A percentile compares a stretch with the other conserved stretches of the same genome.
Conservation (phyloP, 495 filamentous ascomycete genomes). For the Podospora tetraspora region DNA sequence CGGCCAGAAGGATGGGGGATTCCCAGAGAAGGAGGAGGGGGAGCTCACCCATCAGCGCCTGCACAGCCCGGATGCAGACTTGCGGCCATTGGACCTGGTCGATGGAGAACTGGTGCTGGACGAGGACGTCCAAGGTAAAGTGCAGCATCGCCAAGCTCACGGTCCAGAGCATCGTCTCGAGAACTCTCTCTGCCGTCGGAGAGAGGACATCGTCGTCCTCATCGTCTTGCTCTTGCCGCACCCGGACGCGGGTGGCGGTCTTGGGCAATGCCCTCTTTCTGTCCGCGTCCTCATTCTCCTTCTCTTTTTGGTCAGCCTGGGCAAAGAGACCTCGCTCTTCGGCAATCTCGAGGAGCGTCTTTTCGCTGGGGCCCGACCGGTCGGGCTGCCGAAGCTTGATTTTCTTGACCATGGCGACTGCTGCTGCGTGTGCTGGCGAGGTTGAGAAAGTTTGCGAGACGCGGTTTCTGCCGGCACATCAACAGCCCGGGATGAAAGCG, state of each 20-base stretch:
- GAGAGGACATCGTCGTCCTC: conserved; percentile 30
- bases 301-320: conserved; percentile 30
- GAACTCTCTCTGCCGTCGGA: conserved; percentile 45
- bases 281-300: conserved; percentile 24
- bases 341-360: conserved; percentile 61
- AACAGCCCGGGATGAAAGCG: background rate
- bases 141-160: conserved; percentile 73
- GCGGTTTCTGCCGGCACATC: background rate
- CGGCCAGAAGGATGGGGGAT: background rate
- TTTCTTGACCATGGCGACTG: conserved; percentile 38
- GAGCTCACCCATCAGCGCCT: conserved; percentile 46
- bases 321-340: conserved; percentile 52
- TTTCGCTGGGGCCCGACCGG: conserved; percentile 46
- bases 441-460: background rate
- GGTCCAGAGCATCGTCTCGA: conserved; percentile 62
- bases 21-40: no score
- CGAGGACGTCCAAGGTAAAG: conserved; percentile 83
- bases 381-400: conserved; percentile 58
- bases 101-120: conserved; percentile 82
- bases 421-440: background rate
- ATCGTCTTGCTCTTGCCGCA: conserved; percentile 24
- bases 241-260: conserved; percentile 28
- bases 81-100: conserved; percentile 51
- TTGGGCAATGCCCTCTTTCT: background rate
- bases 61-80: conserved; percentile 48